Percentiles rank a stretch among this genome's conserved stretches.
phyloP scores from a whole-genome alignment of 352 stramenopile species.

The Pythium volutum region DNA sequence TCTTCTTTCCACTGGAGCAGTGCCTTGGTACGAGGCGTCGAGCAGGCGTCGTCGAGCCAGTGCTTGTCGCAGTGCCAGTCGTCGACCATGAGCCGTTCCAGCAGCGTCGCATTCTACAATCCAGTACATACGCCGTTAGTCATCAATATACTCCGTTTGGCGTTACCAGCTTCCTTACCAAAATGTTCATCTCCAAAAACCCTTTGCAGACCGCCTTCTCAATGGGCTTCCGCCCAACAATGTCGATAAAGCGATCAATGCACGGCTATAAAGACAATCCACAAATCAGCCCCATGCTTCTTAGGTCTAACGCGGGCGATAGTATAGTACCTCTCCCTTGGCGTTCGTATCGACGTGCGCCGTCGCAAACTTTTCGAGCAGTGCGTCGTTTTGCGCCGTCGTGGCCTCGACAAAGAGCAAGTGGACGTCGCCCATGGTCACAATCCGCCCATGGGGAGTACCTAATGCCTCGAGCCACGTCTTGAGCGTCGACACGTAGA shows the following conservation, averaged over 20 bases:
- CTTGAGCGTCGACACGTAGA: conserved; percentile 59
- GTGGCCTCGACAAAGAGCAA: conserved; percentile 59
- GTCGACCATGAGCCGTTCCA: conserved; percentile 65
- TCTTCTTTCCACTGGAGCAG: conserved; percentile 67
- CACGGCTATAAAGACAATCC: conserved; percentile 31
- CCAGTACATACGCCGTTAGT: not conserved
- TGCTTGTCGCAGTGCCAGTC: conserved; percentile 59
- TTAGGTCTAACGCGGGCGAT: not conserved
- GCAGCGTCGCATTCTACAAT: conserved; percentile 37
- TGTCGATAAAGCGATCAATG: conserved; percentile 71
- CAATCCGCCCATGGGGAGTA: conserved; percentile 49
- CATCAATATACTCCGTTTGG: not conserved
- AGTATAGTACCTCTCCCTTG: conserved; percentile 37
- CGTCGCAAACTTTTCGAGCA: conserved; percentile 47
- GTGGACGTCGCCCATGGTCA: conserved; percentile 57
- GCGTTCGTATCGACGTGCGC: conserved; percentile 59
- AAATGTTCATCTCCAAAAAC: conserved; percentile 78
- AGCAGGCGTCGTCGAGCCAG: conserved; percentile 55
- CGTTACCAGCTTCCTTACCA: conserved; percentile 39
- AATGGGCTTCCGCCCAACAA: conserved; percentile 55
- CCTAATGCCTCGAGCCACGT: conserved; percentile 53
- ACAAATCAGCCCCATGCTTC: not conserved
- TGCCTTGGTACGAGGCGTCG: conserved; percentile 49
- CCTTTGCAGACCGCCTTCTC: conserved; percentile 42
- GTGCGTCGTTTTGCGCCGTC: conserved; percentile 31